Evolutionary conservation across 1,139 yeast species (phyloP), one percentile per base, ranked within the genome.

Genomic region (Spathaspora sp.): DNA sequence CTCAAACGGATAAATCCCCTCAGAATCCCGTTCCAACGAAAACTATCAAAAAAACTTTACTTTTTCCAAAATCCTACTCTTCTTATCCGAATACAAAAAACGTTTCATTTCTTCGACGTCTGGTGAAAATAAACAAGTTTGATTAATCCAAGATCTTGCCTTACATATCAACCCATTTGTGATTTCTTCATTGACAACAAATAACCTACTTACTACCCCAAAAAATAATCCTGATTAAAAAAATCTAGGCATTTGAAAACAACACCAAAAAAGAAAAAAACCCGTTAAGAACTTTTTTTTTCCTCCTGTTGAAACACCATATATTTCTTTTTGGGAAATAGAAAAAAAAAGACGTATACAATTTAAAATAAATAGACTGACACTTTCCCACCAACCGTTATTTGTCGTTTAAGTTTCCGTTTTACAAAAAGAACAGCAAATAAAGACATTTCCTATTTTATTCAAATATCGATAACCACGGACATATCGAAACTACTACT

Each of bases 21-120:
- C 36, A 31, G 36, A 31, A 31, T 31, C 36, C 36, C 36, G 36
- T 31, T 31, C 36, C 36, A 31, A 31, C 36, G 36, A 31, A 31
- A 29, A 31, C 13, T 9, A 9, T 11, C 15, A 17, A 31, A 15
- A 31, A 31, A 31, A 31, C 18, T 31, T 31, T 31, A 31, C 36
- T 31, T 31, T 31, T 15, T 31, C 13, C 3, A 11, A 6, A 13
- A 31, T 13, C 13, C 36, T 4, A 20, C 23, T 4, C 23, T 7
- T 20, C 36, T n/a, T n/a, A n/a, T n/a, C 16, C 15, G 3, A 29
- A 7, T 15, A 15, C n/a, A n/a, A n/a, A n/a, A n/a, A n/a, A n/a
- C 7, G 36, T 31, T 31, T 15, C 36, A 7, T 3, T 18, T 18
- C 18, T 31, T 27, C n/a, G 31, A 8, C n/a, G 11, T 4, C 31